These are phyloP conservation scores for Trichosporon asahii DNA, from an alignment of 1,284 basidiomycete genomes.

Conservation along the genomic window DNA sequence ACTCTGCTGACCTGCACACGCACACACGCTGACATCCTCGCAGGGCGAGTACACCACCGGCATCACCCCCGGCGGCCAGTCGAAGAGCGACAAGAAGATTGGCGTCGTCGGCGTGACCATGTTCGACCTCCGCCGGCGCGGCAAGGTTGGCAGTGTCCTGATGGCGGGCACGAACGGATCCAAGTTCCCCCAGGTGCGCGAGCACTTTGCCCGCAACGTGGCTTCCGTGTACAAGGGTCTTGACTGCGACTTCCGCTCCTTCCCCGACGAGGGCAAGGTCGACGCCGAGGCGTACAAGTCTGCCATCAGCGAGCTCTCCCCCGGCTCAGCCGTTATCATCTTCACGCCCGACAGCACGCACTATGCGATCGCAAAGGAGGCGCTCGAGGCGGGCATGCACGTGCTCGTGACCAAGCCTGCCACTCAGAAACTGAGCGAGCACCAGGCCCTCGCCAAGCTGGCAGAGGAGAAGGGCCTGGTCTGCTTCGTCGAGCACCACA, in stretches of 20 bases:
- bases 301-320: slow-evolving; percentile 73
- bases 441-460: slow-evolving; percentile 64
- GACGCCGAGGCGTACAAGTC: slow-evolving; percentile 81
- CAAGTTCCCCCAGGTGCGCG: slow-evolving; percentile 71
- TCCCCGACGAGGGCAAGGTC: slow-evolving; percentile 65
- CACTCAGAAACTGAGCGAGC: slow-evolving; percentile 76
- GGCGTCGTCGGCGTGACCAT: slow-evolving; percentile 80
- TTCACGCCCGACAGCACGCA: slow-evolving; percentile 62
- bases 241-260: slow-evolving; percentile 72
- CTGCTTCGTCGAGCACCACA: slow-evolving; percentile 82
- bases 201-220: slow-evolving; percentile 80
- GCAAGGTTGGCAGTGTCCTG: slow-evolving; percentile 61
- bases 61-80: slow-evolving; percentile 83
- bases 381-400: slow-evolving; percentile 76
- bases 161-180: slow-evolving; percentile 53
- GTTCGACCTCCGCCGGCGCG: slow-evolving; percentile 80
- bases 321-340: slow-evolving; percentile 80
- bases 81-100: slow-evolving; percentile 91
- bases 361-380: slow-evolving; percentile 77
- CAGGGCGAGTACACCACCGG: slow-evolving; percentile 78
- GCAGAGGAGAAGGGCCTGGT: slow-evolving; percentile 75
- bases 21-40: background rate
- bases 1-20: no score
- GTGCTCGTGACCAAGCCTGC: slow-evolving; percentile 91
- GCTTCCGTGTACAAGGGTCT: slow-evolving; percentile 73